A percentile compares a stretch with the other conserved stretches of the same genome.
Evolutionary conservation across 768 basidiomycete species (phyloP).

Genomic region (Boletus tomentosulus): DNA sequence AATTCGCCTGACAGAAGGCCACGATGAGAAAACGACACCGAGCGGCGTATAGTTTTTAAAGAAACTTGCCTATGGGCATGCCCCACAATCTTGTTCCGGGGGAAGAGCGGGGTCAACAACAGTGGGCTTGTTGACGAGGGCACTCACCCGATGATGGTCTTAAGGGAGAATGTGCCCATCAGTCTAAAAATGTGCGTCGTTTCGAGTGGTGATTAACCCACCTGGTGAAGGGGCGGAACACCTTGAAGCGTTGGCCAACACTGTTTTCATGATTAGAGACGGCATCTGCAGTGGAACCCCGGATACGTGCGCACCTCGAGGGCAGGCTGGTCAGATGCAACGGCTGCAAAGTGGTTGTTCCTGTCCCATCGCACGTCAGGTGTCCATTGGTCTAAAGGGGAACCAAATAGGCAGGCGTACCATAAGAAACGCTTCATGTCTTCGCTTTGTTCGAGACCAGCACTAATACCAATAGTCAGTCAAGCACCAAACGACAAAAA

Average conservation of each 20-base stretch:
- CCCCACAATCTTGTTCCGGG: constrained; percentile 54
- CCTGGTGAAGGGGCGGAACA: constrained; percentile 51
- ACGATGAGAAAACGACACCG: neutral
- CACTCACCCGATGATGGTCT: constrained; percentile 59
- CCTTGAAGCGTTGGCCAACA: constrained; percentile 51
- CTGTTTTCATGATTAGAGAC: constrained; percentile 25
- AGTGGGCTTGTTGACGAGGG: too few species aligned
- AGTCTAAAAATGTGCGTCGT: neutral
- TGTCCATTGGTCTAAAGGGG: neutral
- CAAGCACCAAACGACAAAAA: neutral
- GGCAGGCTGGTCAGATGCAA: constrained; percentile 65
- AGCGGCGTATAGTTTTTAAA: neutral
- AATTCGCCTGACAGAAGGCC: constrained; percentile 48
- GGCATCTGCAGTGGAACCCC: neutral
- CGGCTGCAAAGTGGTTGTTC: constrained; percentile 70
- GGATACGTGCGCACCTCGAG: constrained; percentile 45
- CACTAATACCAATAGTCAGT: constrained; percentile 32
- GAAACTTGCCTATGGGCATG: constrained; percentile 52
- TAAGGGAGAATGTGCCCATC: neutral
- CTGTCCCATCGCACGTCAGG: constrained; percentile 28
- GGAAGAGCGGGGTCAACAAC: too few species aligned
- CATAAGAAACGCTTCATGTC: constrained; percentile 74
- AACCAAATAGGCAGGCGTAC: constrained; percentile 32
- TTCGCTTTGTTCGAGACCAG: constrained; percentile 64
- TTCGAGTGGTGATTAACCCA: constrained; percentile 18